Evolutionary conservation across 1,284 basidiomycete genomes (phyloP).

Genomic region (Caloboletus inedulis): DNA sequence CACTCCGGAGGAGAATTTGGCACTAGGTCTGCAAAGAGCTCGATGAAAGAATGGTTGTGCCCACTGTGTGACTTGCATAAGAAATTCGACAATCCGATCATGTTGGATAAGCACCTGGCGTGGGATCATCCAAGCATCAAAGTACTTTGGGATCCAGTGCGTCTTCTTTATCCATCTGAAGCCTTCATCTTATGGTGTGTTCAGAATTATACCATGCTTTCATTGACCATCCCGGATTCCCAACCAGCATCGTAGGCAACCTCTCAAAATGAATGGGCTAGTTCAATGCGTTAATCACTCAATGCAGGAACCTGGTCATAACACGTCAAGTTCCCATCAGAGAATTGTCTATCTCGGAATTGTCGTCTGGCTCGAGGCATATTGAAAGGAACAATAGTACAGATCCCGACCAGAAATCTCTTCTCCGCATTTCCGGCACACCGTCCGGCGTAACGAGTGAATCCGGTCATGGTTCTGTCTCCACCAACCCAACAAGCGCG

Average conservation of each 20-base stretch:
- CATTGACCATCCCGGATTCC: slow-evolving; percentile 16
- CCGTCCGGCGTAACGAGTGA: slow-evolving; percentile 14
- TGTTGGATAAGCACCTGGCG: slow-evolving; percentile 52
- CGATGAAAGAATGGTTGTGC: slow-evolving; percentile 48
- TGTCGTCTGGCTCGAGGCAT: not conserved
- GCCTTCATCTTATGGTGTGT: slow-evolving; percentile 1
- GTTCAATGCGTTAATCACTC: slow-evolving; percentile 1
- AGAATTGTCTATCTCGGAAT: slow-evolving; percentile 7
- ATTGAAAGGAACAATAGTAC: not conserved
- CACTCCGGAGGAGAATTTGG: not conserved
- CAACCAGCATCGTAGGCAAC: slow-evolving; percentile 18
- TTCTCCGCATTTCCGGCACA: slow-evolving; percentile 15
- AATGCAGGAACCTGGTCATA: slow-evolving; percentile 8
- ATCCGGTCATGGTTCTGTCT: slow-evolving; percentile 1
- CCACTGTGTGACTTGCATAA: slow-evolving; percentile 59
- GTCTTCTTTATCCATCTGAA: slow-evolving; percentile 4
- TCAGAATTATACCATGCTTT: slow-evolving; percentile 21
- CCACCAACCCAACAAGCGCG: slow-evolving; percentile 9
- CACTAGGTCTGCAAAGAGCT: slow-evolving; percentile 11
- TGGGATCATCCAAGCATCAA: slow-evolving; percentile 52
- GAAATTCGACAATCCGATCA: slow-evolving; percentile 44
- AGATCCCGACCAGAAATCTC: slow-evolving; percentile 6
- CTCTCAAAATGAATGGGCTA: not conserved
- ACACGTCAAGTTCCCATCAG: not conserved
- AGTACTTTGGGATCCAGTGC: slow-evolving; percentile 40